phyloP scores from a whole-genome alignment of 768 basidiomycete genomes.

The Baorangia bicolor region DNA sequence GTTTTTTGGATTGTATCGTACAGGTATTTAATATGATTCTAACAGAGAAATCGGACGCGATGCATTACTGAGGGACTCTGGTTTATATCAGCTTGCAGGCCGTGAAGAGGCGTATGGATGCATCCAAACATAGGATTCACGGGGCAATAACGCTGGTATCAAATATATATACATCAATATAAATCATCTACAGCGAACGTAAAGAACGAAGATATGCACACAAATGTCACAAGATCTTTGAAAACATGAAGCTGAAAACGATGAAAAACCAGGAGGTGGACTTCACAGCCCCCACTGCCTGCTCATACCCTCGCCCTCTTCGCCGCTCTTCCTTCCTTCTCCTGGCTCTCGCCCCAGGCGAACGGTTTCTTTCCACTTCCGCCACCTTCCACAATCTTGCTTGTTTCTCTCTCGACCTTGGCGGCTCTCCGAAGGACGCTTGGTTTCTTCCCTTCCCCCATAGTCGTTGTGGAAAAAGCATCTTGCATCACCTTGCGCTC shows the following conservation, averaged over 20 bases:
- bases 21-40: neutral
- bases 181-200: neutral
- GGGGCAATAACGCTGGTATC: neutral
- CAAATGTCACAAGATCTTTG: neutral
- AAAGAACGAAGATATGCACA: slow-evolving; percentile 16
- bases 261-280: neutral
- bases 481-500: slow-evolving; percentile 23
- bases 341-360: slow-evolving; percentile 78
- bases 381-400: neutral
- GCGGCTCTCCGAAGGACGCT: slow-evolving; percentile 24
- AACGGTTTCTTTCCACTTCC: slow-evolving; percentile 34
- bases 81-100: neutral
- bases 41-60: neutral
- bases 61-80: neutral
- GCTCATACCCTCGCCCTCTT: slow-evolving; percentile 19
- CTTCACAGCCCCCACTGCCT: neutral
- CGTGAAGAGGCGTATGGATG: neutral
- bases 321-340: slow-evolving; percentile 43
- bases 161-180: neutral
- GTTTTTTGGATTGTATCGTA: neutral
- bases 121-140: neutral
- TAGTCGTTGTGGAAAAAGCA: slow-evolving; percentile 2
- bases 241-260: slow-evolving; percentile 12
- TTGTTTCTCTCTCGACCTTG: neutral
- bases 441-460: slow-evolving; percentile 18